Base-by-base conservation (phyloP, 139 green algal species). In the Chlamydomonas sp. region DNA sequence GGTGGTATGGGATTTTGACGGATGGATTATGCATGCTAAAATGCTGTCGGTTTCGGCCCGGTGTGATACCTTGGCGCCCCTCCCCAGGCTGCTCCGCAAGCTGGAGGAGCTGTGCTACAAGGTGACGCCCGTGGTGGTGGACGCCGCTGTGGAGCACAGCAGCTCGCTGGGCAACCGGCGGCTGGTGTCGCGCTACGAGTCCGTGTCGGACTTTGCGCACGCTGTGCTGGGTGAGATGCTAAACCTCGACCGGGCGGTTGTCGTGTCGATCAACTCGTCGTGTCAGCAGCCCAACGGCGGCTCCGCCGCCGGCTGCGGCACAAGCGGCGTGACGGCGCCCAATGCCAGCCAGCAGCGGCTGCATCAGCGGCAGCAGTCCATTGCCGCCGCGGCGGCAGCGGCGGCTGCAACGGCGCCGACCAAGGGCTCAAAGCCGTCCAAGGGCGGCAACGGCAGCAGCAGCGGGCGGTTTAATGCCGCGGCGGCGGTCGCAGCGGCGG, bases 21-120 rank as follows among this genome's bases (percentile, higher is more conserved):
- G 31, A 49, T 49, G 31, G 31, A 49, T 49, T 49, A 49, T 49
- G 31, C 31, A 49, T 49, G 31, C 31, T 49, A 49, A 49, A 49
- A 49, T 49, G 31, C 31, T 49, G 31, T 0, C 31, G 31, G 31
- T 49, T 49, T 49, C 31, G 31, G 31, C 31, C 31, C 31, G 31
- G 31, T 49, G 31, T 49, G 31, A 49, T 49, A 49, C 31, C 31
- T 49, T 49, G 31, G 31, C 71, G 5, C 20, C 20, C 5, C 71
- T 20, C 20, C 20, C 1, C 69, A 88, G 83, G 4, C 75, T 88
- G 17, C 83, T 88, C 0, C 83, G 75, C 63, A 88, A 88, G 83
- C 73, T 88, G 7, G 83, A 88, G 83, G 83, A 88, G 49, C 49
- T 88, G n/a, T 88, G 83, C 74, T 77, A 31, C 75, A 76, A 67